Conservation (phyloP, 345 rosid genomes). For the Eucalyptus viminalis region DNA sequence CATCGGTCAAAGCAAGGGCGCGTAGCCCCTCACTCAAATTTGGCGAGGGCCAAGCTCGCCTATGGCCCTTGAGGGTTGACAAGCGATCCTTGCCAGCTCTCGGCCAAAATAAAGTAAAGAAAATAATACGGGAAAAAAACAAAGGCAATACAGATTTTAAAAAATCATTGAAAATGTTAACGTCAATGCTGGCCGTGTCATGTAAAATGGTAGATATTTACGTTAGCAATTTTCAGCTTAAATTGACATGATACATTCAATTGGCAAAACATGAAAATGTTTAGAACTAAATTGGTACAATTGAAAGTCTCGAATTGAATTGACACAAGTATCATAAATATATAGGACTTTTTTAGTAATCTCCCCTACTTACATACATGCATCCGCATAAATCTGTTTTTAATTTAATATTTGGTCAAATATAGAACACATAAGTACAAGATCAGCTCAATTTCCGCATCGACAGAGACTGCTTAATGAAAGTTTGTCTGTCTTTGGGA, state of each 20-base stretch:
- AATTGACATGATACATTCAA: too few species aligned
- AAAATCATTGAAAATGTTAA: too few species aligned
- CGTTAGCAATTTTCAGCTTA: too few species aligned
- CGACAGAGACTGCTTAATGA: background rate
- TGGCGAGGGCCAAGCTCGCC: background rate
- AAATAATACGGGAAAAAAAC: too few species aligned
- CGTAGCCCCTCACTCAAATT: background rate
- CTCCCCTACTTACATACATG: background rate
- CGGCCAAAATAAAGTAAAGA: too few species aligned
- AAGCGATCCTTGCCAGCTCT: background rate
- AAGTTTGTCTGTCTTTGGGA: background rate
- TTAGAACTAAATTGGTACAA: background rate
- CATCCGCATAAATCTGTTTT: background rate
- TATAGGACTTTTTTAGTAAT: background rate
- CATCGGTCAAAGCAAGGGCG: accelerated
- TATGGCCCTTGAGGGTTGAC: background rate
- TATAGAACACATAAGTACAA: background rate
- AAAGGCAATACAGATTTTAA: too few species aligned
- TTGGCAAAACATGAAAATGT: too few species aligned
- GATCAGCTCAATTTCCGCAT: background rate
- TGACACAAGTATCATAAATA: background rate
- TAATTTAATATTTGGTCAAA: background rate
- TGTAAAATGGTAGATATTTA: too few species aligned
- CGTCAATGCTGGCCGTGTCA: accelerated
- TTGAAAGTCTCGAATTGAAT: too few species aligned